phyloP scores from a whole-genome alignment of 2,329 filamentous ascomycete species.

The Grosmannia penicillata region DNA sequence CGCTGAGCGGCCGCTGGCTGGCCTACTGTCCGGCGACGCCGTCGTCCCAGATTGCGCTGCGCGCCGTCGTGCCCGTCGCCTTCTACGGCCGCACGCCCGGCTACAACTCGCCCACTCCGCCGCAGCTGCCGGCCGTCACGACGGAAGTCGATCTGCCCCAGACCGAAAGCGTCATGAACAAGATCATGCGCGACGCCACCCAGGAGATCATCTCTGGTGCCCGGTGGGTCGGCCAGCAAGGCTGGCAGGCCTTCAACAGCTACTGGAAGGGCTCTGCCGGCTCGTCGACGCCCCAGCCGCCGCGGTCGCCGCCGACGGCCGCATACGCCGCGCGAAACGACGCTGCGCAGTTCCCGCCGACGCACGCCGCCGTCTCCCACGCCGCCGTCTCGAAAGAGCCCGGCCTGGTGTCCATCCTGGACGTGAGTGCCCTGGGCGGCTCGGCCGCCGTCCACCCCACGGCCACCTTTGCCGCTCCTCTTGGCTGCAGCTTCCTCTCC shows the following conservation, averaged over 20 bases:
- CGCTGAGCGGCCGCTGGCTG: constrained; percentile 59
- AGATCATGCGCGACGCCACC: constrained; percentile 63
- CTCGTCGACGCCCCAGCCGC: constrained; percentile 26
- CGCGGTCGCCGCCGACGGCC: constrained; percentile 24
- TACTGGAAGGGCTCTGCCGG: constrained; percentile 53
- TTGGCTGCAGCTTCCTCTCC: constrained; percentile 69
- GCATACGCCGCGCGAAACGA: constrained; percentile 25
- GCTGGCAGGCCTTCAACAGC: constrained; percentile 62
- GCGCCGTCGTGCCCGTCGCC: constrained; percentile 47
- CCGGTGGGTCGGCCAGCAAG: constrained; percentile 64
- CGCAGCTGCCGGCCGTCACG: constrained; percentile 51
- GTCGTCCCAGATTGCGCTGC: constrained; percentile 54
- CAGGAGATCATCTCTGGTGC: constrained; percentile 64
- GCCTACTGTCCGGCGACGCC: constrained; percentile 62
- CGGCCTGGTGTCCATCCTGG: constrained; percentile 60
- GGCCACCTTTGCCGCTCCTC: constrained; percentile 54
- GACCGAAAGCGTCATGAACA: constrained; percentile 57
- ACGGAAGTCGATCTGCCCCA: constrained; percentile 60
- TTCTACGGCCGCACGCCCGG: constrained; percentile 40
- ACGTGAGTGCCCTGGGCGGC: constrained; percentile 44
- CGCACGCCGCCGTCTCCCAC: constrained; percentile 50
- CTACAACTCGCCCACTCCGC: constrained; percentile 46
- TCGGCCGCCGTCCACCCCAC: constrained; percentile 44
- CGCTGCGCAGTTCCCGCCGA: constrained; percentile 52
- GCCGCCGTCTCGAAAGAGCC: constrained; percentile 44